phyloP scores from a whole-genome alignment of 768 basidiomycete genomes.

The Hericium erinaceus region DNA sequence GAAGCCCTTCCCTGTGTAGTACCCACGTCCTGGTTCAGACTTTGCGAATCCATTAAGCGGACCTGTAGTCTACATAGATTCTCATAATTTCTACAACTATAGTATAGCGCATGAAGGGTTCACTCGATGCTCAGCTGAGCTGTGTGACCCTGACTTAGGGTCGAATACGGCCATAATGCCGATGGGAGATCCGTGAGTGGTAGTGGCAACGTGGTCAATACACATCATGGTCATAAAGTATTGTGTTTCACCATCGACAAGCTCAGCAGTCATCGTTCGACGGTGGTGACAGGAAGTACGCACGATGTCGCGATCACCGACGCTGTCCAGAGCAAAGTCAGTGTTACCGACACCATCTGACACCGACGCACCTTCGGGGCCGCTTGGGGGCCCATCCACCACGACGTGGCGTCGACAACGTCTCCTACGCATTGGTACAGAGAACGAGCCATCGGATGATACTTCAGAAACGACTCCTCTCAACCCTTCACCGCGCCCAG shows the following conservation, averaged over 20 bases:
- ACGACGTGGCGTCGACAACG: slow-evolving; percentile 55
- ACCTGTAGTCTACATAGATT: neutral
- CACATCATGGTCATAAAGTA: no score
- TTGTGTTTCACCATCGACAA: no score
- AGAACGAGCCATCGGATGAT: slow-evolving; percentile 7
- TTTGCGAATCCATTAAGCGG: neutral
- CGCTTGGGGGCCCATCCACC: slow-evolving; percentile 40
- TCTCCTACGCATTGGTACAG: slow-evolving; percentile 42
- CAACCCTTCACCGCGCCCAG: slow-evolving; percentile 12
- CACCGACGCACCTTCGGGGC: slow-evolving; percentile 22
- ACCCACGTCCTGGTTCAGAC: neutral
- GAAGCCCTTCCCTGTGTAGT: neutral
- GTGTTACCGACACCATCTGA: neutral
- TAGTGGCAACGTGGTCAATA: neutral
- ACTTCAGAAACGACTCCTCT: slow-evolving; percentile 29
- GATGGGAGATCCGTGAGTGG: neutral
- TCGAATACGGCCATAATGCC: neutral
- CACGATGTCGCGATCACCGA: neutral
- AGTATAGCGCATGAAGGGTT: neutral
- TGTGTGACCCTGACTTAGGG: neutral
- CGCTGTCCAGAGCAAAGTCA: neutral
- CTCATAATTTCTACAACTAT: neutral
- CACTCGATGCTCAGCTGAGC: neutral
- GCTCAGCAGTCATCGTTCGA: no score
- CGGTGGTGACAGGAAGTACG: no score